Conservation (phyloP, 1,284 basidiomycete genomes). For the Puccinia triticina region DNA sequence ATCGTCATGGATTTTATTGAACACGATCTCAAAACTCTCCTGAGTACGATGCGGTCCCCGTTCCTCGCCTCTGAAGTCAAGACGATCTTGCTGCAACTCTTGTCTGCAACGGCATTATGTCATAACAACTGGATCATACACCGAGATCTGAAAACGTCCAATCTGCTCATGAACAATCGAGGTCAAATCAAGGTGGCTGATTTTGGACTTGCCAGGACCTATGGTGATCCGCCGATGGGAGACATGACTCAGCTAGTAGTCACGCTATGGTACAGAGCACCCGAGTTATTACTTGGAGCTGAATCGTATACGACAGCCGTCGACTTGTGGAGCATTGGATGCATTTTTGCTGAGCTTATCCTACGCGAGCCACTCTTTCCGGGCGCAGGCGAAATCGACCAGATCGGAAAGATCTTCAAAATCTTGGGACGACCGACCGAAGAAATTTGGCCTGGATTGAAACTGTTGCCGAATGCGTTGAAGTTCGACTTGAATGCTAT, state of each 20-base stretch:
- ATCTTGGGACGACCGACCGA: slow-evolving; percentile 85
- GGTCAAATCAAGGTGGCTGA: slow-evolving; percentile 98
- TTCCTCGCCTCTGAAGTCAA: slow-evolving; percentile 98
- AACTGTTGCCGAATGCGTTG: slow-evolving; percentile 75
- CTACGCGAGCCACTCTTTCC: slow-evolving; percentile 91
- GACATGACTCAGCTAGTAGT: slow-evolving; percentile 97
- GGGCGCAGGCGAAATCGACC: slow-evolving; percentile 91
- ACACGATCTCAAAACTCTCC: slow-evolving; percentile 94
- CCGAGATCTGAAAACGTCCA: slow-evolving; percentile 95
- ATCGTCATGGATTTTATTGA: slow-evolving; percentile 99
- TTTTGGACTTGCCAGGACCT: slow-evolving; percentile 92
- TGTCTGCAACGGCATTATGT: slow-evolving; percentile 89
- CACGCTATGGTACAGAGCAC: slow-evolving; percentile 96
- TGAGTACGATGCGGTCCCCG: slow-evolving; percentile 88
- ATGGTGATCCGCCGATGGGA: slow-evolving; percentile 91
- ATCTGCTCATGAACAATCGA: slow-evolving; percentile 97
- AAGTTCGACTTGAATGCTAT: slow-evolving; percentile 68
- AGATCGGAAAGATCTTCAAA: slow-evolving; percentile 77
- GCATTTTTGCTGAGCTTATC: slow-evolving; percentile 95
- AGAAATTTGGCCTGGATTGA: slow-evolving; percentile 82
- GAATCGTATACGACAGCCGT: slow-evolving; percentile 96
- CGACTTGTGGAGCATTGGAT: slow-evolving; percentile 99
- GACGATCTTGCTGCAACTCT: slow-evolving; percentile 86
- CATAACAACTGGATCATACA: slow-evolving; percentile 98
- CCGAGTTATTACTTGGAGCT: slow-evolving; percentile 89